phyloP scores from a whole-genome alignment of 169 alveolate species.

The Theileria orientalis region DNA sequence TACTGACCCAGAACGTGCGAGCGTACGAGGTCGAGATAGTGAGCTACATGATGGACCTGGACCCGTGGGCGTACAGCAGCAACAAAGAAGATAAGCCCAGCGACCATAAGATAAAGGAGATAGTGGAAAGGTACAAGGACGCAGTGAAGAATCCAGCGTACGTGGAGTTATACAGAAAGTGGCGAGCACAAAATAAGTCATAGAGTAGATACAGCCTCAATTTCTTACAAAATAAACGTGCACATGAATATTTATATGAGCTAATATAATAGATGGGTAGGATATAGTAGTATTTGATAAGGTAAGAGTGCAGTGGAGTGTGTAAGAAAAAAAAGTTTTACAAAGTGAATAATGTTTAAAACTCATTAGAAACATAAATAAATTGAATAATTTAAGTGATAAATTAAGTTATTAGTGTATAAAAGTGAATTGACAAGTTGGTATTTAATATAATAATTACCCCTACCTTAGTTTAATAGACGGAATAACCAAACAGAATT shows the following conservation, averaged over 20 bases:
- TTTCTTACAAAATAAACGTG: not conserved
- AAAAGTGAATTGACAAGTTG: too few species aligned
- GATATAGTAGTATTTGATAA: not conserved
- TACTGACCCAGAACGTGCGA: constrained; percentile 52
- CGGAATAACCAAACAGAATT: too few species aligned
- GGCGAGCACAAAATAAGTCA: constrained; percentile 36
- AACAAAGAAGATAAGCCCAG: constrained; percentile 49
- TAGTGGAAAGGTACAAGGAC: constrained; percentile 34
- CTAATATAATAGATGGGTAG: not conserved
- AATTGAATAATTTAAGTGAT: not conserved
- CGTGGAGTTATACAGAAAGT: constrained; percentile 22
- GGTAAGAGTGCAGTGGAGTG: not conserved
- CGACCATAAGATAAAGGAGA: constrained; percentile 19
- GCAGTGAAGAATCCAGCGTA: constrained; percentile 48
- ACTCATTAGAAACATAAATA: not conserved
- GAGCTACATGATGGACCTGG: constrained; percentile 44
- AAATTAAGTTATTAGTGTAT: too few species aligned
- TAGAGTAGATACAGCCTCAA: not conserved
- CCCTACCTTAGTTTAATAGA: too few species aligned
- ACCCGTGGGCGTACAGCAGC: constrained; percentile 53
- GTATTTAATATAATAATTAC: too few species aligned
- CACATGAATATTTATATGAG: not conserved
- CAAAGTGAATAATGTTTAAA: too few species aligned
- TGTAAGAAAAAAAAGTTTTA: constrained; percentile 11
- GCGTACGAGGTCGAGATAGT: constrained; percentile 60